A percentile compares a stretch with the other conserved stretches of the same genome.
phyloP scores from a whole-genome alignment of 2,329 filamentous ascomycete species.

The Paraphaeosphaeria sporulosa region DNA sequence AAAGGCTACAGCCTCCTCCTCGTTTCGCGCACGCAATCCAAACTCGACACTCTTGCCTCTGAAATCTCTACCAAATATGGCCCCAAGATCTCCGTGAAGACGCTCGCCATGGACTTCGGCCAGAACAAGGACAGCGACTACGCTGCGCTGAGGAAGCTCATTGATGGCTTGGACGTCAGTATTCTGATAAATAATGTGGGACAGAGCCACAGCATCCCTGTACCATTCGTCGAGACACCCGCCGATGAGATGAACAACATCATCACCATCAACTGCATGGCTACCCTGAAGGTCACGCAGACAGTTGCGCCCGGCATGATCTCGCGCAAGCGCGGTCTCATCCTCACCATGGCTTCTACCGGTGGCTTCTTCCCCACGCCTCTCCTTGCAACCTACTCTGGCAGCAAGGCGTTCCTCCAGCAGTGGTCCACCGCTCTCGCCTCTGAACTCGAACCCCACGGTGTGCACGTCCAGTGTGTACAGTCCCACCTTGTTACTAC shows the following conservation, averaged over 20 bases:
- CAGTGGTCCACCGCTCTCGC: constrained; percentile 91
- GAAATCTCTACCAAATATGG: constrained; percentile 78
- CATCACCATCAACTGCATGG: constrained; percentile 93
- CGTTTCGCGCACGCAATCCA: constrained; percentile 92
- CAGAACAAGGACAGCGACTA: constrained; percentile 83
- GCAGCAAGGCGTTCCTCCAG: constrained; percentile 97
- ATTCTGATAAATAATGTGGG: constrained; percentile 98
- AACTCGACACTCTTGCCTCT: constrained; percentile 78
- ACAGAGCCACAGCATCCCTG: constrained; percentile 90
- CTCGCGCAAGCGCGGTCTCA: constrained; percentile 82
- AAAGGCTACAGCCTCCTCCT: constrained; percentile 96
- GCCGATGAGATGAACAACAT: constrained; percentile 86
- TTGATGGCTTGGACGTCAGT: constrained; percentile 79
- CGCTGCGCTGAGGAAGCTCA: constrained; percentile 70
- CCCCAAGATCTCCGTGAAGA: constrained; percentile 72
- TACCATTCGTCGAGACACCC: constrained; percentile 82
- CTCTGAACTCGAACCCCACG: constrained; percentile 79
- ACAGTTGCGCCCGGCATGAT: constrained; percentile 85
- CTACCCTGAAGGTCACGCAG: constrained; percentile 87
- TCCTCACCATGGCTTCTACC: constrained; percentile 97
- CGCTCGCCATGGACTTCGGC: constrained; percentile 90
- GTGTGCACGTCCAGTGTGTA: constrained; percentile 89
- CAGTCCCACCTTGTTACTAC: constrained; percentile 93
- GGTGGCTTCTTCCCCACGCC: constrained; percentile 92
- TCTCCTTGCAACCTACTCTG: constrained; percentile 92